These are phyloP conservation scores for Ogataea henricii DNA, from an alignment of 805 yeast genomes.

Conservation along the genomic window DNA sequence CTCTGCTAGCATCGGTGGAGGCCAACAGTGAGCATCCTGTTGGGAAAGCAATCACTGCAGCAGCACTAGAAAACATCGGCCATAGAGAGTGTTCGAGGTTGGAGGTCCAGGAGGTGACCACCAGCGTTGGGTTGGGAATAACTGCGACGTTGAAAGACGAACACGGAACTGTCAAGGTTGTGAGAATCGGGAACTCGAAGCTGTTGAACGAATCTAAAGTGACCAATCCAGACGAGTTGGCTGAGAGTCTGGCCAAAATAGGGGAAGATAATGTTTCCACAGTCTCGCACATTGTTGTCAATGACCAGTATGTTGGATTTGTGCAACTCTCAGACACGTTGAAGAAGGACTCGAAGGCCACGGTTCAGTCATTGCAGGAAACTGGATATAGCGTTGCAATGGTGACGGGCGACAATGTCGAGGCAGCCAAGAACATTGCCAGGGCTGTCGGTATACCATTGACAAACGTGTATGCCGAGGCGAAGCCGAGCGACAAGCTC, in stretches of 20 bases:
- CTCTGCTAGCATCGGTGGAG: constrained; percentile 61
- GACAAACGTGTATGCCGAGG: constrained; percentile 69
- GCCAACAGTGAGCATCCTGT: constrained; percentile 83
- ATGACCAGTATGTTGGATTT: constrained; percentile 61
- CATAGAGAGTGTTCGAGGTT: constrained; percentile 9
- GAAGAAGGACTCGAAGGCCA: constrained; percentile 63
- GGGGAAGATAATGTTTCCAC: constrained; percentile 23
- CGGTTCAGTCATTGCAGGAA: constrained; percentile 54
- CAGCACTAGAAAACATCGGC: constrained; percentile 20
- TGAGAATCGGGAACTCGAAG: constrained; percentile 57
- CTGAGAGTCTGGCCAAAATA: constrained; percentile 10
- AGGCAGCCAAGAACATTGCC: constrained; percentile 68
- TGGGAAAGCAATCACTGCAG: constrained; percentile 64
- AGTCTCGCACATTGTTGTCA: constrained; percentile 47
- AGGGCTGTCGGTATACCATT: constrained; percentile 63
- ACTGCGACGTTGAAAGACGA: constrained; percentile 33
- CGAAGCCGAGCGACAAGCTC: constrained; percentile 77
- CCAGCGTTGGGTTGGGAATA: constrained; percentile 49
- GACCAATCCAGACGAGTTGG: constrained; percentile 24
- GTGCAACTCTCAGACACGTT: constrained; percentile 68
- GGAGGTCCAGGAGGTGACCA: constrained; percentile 38
- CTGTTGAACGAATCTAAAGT: constrained; percentile 36
- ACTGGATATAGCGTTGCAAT: constrained; percentile 69
- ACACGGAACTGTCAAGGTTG: constrained; percentile 20
- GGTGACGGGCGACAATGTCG: constrained; percentile 83